These are phyloP conservation scores for Tuber microsphaerosporum DNA, from an alignment of 495 filamentous ascomycete species.

Conservation along the genomic window DNA sequence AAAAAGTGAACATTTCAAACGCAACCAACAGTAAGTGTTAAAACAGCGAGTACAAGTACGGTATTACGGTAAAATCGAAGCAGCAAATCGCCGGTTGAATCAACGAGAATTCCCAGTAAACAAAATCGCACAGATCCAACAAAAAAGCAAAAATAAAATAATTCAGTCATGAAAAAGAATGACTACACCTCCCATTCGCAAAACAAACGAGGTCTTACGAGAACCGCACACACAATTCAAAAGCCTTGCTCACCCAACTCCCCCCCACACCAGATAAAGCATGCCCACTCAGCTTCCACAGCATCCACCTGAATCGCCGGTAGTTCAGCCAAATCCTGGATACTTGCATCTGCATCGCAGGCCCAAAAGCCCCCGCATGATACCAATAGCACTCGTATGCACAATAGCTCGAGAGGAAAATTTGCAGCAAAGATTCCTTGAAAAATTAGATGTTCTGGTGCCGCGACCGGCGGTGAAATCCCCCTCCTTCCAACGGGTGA, in stretches of 20 bases:
- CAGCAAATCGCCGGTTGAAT: neutral
- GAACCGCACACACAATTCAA: neutral
- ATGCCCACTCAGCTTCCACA: neutral
- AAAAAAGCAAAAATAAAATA: neutral
- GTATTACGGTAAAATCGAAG: neutral
- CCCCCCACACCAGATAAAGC: neutral
- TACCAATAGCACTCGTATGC: neutral
- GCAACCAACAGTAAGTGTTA: neutral
- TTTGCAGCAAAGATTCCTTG: neutral
- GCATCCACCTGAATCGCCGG: neutral
- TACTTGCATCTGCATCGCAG: slow-evolving; percentile 5
- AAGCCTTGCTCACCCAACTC: neutral
- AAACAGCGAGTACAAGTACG: neutral
- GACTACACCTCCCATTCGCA: neutral
- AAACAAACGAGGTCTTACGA: neutral
- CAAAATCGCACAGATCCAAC: slow-evolving; percentile 1
- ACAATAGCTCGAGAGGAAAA: neutral
- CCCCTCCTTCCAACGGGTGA: neutral
- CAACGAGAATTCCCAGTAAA: slow-evolving; percentile 3
- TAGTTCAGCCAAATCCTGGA: neutral
- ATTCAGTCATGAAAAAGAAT: neutral
- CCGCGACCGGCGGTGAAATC: neutral
- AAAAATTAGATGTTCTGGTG: neutral
- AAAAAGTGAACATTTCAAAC: slow-evolving; percentile 1
- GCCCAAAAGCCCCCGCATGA: neutral